phyloP scores from a whole-genome alignment of 2,329 filamentous ascomycete species.

The Fusarium duplospermum region DNA sequence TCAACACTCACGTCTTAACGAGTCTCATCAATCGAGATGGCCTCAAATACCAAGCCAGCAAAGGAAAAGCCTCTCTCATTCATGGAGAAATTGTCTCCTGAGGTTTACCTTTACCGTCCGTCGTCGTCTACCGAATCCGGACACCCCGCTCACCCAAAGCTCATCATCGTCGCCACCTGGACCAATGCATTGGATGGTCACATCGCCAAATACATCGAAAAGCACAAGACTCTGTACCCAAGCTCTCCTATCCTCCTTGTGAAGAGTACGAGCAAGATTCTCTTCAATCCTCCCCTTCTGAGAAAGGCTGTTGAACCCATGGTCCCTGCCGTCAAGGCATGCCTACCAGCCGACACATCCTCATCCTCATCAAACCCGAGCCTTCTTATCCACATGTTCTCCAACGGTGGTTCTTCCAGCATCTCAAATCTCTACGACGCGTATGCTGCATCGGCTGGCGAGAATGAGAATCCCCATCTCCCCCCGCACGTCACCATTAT shows the following conservation, averaged over 20 bases:
- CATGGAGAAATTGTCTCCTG: conserved; percentile 21
- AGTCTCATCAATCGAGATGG: neutral
- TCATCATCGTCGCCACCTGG: conserved; percentile 24
- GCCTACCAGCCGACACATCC: neutral
- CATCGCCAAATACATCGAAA: conserved; percentile 30
- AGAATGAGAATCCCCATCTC: neutral
- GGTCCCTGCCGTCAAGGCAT: neutral
- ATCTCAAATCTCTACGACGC: conserved; percentile 11
- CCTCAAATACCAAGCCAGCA: neutral
- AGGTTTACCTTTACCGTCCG: conserved; percentile 16
- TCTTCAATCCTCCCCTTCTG: neutral
- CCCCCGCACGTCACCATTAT: conserved; percentile 12
- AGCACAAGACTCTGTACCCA: conserved; percentile 5
- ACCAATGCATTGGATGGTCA: conserved; percentile 19
- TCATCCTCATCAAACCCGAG: neutral
- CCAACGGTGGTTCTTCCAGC: conserved; percentile 13
- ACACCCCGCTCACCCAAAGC: neutral
- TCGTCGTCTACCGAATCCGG: neutral
- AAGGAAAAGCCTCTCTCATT: conserved; percentile 8
- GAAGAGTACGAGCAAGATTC: conserved; percentile 4
- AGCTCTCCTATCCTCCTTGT: conserved; percentile 5
- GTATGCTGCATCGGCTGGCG: neutral
- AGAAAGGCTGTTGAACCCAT: neutral
- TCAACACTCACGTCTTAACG: neutral
- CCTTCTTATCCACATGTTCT: conserved; percentile 16